Base-by-base conservation (phyloP, 257 asterid species). In the Orobanche coerulescens region DNA sequence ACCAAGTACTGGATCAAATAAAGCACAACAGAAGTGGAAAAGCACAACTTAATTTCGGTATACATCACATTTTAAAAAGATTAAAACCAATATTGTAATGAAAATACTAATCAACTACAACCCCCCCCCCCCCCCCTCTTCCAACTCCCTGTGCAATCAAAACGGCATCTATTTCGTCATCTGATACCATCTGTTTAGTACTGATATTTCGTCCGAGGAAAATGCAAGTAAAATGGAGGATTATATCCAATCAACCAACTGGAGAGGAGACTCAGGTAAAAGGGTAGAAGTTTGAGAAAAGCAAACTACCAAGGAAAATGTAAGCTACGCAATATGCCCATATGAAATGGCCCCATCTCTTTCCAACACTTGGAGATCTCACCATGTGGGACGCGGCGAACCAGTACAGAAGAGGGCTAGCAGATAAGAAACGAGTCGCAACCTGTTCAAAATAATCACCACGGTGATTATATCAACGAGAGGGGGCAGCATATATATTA, bases 231-330 rank as follows among this genome's bases (percentile, higher is more conserved):
- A 43, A 43, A 14, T 0, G 47, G 16, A 14, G 49, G 19, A 15
- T 2, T 7, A 30, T 1, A 2, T 36, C 13, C 42, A 20, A 22
- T 37, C 40, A 22, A 14, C 52, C 24, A 40, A 22, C 53, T 20
- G 1, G 49, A 49, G 33, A 23, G 5, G 34, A 6, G 4, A 37
- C 65, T 91, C 82, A 92, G 66, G 98, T 92, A 68, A 92, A 92
- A 48, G 98, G 98, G 60, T 92, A 92, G 78, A 92, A 92, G 74
- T 92, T 92, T 24, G 95, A 86, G 84, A 92, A 92, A 49, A 92
- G 95, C 51, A 88, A 61, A 71, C 82, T 84, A 40, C 95, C 98
- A 13, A 92, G 84, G 36, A 84, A 62, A 54, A 92, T 79, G 78
- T 88, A 88, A 22, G 91, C 79, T 36, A 79, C 83, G 71, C 80